A percentile compares a stretch with the other conserved stretches of the same genome.
Evolutionary conservation across 176 grass and related monocot species (phyloP).

Genomic region (Hyparrhenia diplandra): DNA sequence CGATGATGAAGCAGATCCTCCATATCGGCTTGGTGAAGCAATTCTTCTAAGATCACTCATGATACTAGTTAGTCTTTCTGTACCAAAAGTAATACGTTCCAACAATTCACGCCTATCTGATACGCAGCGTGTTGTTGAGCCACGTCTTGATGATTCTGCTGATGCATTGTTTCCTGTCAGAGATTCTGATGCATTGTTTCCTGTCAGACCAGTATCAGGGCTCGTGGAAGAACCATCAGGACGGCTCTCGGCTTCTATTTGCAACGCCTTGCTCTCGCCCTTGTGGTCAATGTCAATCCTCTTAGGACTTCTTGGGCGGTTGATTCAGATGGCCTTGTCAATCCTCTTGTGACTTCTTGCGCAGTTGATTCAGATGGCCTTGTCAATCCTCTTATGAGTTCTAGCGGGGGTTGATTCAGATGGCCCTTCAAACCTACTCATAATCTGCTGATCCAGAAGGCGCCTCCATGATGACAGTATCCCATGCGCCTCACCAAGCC

Average conservation of each 20-base stretch:
- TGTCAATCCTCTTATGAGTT: constrained; percentile 41
- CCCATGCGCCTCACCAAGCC: constrained; percentile 87
- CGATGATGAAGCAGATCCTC: constrained; percentile 54
- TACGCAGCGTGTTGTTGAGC: constrained; percentile 41
- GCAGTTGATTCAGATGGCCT: too few species aligned
- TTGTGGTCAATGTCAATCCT: constrained; percentile 43
- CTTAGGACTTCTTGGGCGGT: too few species aligned
- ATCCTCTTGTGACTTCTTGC: too few species aligned
- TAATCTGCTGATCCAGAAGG: constrained; percentile 70
- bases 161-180: constrained; percentile 42
- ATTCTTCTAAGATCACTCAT: constrained; percentile 76
- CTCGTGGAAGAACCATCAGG: constrained; percentile 27
- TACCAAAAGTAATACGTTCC: constrained; percentile 62
- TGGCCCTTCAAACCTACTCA: constrained; percentile 50
- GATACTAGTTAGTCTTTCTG: constrained; percentile 60
- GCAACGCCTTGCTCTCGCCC: constrained; percentile 60
- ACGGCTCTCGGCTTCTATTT: constrained; percentile 39
- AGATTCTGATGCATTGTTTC: constrained; percentile 48
- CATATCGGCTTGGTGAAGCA: constrained; percentile 46
- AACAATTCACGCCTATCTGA: constrained; percentile 67
- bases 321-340: constrained; percentile 55
- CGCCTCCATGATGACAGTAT: constrained; percentile 74
- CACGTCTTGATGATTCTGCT: constrained; percentile 40
- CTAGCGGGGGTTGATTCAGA: constrained; percentile 50
- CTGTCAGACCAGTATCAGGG: constrained; percentile 34